Base-by-base conservation (phyloP, 441 rosid species). In the Adansonia grandidieri region DNA sequence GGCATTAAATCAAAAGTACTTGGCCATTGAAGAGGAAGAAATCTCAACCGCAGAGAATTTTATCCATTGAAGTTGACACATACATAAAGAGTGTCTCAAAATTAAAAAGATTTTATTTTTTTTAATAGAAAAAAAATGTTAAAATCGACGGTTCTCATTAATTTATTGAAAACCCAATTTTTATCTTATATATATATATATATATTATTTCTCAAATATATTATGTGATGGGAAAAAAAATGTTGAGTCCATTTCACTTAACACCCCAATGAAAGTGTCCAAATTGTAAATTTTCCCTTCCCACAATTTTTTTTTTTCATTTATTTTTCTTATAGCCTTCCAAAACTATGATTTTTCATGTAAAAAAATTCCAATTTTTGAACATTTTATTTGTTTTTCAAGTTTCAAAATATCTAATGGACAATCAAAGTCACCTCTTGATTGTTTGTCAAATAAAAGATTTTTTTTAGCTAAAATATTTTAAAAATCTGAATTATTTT, bases 61-160 rank as follows among this genome's bases (percentile, higher is more conserved):
- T 40, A 17, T 37, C 28, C 62, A 14, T 2, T 0, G 15, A 2
- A 15, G 75, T 68, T 60, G 75, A 60, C 62, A 40, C 47, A 67
- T 47, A 20, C 47, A 74, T 19, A 15, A 74, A 48, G 48, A 3
- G 28, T 3, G 28, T 6, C 22, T 56, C 51, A 65, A 65, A 15
- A 65, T 5, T 51, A 11, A 58, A 28, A 15, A 32, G 37, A 13
- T 15, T 75, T 9, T 70, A 50, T 60, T 71, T 32, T 32, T 9
- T 19, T 28, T 28, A 28, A 24, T 24, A 28, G 2, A n/a, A 32
- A 63, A 9, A 60, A 65, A 2, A 28, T 72, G 67, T 77, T 77
- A 9, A 37, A 53, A 66, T 53, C 71, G 54, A 42, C 79, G 79
- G 84, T 51, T 60, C 79, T 40, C 63, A 32, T 60, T 63, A 6